Conservation (phyloP, 176 grass and related monocot genomes). For the Carex cristatella region DNA sequence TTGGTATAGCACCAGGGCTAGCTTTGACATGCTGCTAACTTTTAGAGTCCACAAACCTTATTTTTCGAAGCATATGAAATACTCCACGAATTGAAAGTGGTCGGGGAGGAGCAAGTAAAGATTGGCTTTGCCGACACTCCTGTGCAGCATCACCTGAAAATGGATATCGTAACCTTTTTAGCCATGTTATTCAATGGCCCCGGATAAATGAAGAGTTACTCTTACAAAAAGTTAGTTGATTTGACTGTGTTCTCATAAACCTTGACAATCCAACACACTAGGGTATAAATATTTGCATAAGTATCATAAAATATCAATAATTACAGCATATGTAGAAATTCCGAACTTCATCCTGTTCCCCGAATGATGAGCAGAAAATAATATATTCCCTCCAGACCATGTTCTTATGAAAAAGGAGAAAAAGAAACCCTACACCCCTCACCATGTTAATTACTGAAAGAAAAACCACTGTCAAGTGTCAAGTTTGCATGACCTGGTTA, state of each 20-base stretch:
- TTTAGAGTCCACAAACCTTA: slow-evolving; percentile 50
- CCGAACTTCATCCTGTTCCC: background rate
- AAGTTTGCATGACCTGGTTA: background rate
- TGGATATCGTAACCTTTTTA: background rate
- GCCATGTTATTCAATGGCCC: background rate
- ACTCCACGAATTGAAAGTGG: slow-evolving; percentile 64
- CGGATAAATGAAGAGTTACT: background rate
- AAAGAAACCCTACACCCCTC: background rate
- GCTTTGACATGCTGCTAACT: background rate
- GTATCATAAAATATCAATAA: background rate
- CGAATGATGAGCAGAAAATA: background rate
- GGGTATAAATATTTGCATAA: background rate
- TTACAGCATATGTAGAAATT: background rate
- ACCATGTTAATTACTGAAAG: background rate
- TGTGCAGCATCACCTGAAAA: slow-evolving; percentile 79
- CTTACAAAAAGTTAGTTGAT: background rate
- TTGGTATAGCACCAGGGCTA: background rate
- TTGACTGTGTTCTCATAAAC: background rate
- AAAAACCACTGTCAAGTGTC: background rate
- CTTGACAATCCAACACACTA: background rate
- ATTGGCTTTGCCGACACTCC: slow-evolving; percentile 82
- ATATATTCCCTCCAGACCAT: background rate
- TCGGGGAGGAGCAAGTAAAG: slow-evolving; percentile 69
- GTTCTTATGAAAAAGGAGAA: background rate
- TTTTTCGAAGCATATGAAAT: slow-evolving; percentile 58